Conservation (phyloP, 495 filamentous ascomycete genomes). For the Tuber umbilicatum region DNA sequence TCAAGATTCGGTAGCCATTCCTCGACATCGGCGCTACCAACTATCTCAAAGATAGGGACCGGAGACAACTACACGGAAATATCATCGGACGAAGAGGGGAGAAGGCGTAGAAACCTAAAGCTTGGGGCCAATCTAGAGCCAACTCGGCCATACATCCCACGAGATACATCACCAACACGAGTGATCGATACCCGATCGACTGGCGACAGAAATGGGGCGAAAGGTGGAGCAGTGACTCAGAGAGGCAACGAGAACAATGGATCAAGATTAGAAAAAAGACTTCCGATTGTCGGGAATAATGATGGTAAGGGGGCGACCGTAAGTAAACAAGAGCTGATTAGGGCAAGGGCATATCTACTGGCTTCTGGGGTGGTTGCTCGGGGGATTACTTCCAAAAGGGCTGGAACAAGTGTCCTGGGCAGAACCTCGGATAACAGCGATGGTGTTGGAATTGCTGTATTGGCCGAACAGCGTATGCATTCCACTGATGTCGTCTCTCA, state of each 20-base stretch:
- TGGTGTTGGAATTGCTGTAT: constrained; percentile 14
- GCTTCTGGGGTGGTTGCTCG: constrained; percentile 32
- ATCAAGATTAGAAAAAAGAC: constrained; percentile 12
- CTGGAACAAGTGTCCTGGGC: neutral
- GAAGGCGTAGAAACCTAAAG: constrained; percentile 13
- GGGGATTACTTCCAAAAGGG: constrained; percentile 24
- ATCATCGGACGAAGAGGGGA: constrained; percentile 27
- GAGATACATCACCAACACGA: constrained; percentile 27
- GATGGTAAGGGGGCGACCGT: constrained; percentile 1
- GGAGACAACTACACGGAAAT: constrained; percentile 18
- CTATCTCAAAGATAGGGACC: constrained; percentile 16
- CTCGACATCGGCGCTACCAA: constrained; percentile 25
- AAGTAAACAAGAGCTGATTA: constrained; percentile 27
- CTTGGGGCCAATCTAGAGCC: constrained; percentile 14
- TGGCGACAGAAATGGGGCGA: constrained; percentile 9
- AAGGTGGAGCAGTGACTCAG: neutral
- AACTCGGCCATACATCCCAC: constrained; percentile 2
- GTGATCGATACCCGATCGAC: constrained; percentile 19
- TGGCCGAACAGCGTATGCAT: constrained; percentile 27
- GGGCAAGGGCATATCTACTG: constrained; percentile 23
- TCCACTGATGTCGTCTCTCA: constrained; percentile 16
- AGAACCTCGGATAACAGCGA: neutral
- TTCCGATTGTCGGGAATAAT: constrained; percentile 3
- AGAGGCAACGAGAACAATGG: constrained; percentile 8
- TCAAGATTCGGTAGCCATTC: constrained; percentile 12